Base-by-base conservation (phyloP, 176 grass and related monocot genomes). In the Avena sativa region DNA sequence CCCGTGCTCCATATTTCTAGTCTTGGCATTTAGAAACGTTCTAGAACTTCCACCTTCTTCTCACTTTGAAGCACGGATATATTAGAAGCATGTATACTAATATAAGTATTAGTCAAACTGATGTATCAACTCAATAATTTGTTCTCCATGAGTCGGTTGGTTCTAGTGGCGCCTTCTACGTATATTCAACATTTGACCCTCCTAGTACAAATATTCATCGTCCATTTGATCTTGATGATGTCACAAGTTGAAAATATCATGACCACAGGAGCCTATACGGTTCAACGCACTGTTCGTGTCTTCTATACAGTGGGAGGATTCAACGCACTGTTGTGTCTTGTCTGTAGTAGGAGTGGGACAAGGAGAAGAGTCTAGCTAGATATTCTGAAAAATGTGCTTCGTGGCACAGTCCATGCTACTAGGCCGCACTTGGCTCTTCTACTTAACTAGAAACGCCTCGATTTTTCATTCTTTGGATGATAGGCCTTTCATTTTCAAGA, bases 101-200 rank as follows among this genome's bases (percentile, higher is more conserved):
- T 50, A 51, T 15, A 53, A 15, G 14, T 25, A 48, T 21, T 23
- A 78, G 60, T 78, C 84, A 78, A 77, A 78, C 48, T 85, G 73
- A 78, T 67, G 13, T 38, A 67, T 11, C 59, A 14, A 23, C 13
- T 40, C 50, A 64, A 16, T 9, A 66, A 66, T 46, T 6, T 58
- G 13, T 50, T 57, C 68, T 32, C 2, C 3, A 40, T 28, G 26
- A 79, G 64, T 60, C 76, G 34, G 68, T 20, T 16, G 30, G 12
- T 79, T 69, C 20, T 47, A 57, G 34, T 36, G 63, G 26, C 28
- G 12, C 15, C 13, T 77, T 40, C 72, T 12, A 66, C 60, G 19
- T 23, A 17, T 85, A n/a, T 79, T 79, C 84, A 60, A 69, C 21
- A 59, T 79, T 71, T 46, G 51, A 78, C 84, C 3, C 21, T 69